Conservation (phyloP, 164 flowering plant species). For the Santalum album region DNA sequence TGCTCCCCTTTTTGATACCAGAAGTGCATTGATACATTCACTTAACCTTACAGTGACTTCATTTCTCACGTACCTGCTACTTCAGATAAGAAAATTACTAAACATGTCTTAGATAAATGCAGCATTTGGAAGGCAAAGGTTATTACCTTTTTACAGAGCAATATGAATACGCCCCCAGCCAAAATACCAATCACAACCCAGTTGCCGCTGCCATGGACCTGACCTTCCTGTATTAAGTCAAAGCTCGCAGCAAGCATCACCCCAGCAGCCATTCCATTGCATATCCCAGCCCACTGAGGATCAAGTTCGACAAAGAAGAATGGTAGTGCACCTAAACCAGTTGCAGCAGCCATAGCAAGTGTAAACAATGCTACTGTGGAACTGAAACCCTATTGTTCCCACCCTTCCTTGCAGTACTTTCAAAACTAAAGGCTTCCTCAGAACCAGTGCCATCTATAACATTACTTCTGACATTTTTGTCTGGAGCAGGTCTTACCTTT, state of each 20-base stretch:
- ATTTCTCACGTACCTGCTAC: neutral
- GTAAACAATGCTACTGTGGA: slow-evolving; percentile 83
- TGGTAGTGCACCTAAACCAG: slow-evolving; percentile 95
- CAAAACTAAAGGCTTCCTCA: slow-evolving; percentile 28
- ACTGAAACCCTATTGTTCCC: slow-evolving; percentile 56
- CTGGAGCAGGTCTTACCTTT: slow-evolving; percentile 55
- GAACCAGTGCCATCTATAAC: slow-evolving; percentile 65
- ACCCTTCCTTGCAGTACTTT: slow-evolving; percentile 18
- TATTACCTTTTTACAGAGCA: slow-evolving; percentile 87
- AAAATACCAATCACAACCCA: slow-evolving; percentile 91
- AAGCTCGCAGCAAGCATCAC: slow-evolving; percentile 99
- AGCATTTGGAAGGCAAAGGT: neutral
- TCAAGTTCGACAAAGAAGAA: slow-evolving; percentile 97
- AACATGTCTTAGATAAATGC: neutral
- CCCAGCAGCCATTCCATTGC: slow-evolving; percentile 99
- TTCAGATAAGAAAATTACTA: neutral
- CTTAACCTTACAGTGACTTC: neutral
- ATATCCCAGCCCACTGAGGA: slow-evolving; percentile 95
- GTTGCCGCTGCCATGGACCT: slow-evolving; percentile 72
- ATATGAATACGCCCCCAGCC: slow-evolving; percentile 82
- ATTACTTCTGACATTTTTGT: slow-evolving; percentile 30
- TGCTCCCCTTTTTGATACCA: too few relatives aligned
- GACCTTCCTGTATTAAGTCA: slow-evolving; percentile 96
- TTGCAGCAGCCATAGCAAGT: slow-evolving; percentile 95
- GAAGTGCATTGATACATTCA: too few relatives aligned